These are phyloP conservation scores for Leccinum subgranulosum DNA, from an alignment of 768 basidiomycete genomes.

Conservation along the genomic window DNA sequence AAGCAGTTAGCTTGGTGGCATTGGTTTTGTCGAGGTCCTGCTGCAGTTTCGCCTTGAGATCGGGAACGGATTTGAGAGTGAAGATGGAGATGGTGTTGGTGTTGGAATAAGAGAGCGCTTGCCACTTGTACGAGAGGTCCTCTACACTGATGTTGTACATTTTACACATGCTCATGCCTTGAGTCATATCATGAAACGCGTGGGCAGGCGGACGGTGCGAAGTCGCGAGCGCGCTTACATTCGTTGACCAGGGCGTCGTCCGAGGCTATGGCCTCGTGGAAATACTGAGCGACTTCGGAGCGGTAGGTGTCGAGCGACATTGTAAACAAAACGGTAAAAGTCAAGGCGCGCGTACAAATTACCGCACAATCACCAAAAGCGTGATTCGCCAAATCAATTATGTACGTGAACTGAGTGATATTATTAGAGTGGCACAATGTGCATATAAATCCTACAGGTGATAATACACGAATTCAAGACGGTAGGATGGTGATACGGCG, in stretches of 20 bases:
- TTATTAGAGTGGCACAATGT: constrained; percentile 20
- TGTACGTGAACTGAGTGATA: constrained; percentile 4
- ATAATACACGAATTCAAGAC: constrained; percentile 28
- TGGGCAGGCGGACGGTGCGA: constrained; percentile 3
- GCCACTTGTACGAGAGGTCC: constrained; percentile 64
- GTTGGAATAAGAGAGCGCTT: constrained; percentile 43
- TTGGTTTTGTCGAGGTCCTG: constrained; percentile 32
- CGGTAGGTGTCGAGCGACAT: constrained; percentile 24
- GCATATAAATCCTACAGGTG: constrained; percentile 23
- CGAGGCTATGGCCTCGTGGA: constrained; percentile 27
- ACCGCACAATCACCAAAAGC: constrained; percentile 7
- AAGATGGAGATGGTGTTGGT: constrained; percentile 43
- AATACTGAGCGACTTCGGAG: constrained; percentile 22
- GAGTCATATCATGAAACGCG: constrained; percentile 10
- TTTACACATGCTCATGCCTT: constrained; percentile 64
- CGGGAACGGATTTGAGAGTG: constrained; percentile 45
- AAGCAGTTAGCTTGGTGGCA: constrained; percentile 34
- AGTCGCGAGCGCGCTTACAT: constrained; percentile 38
- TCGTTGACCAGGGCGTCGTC: constrained; percentile 49
- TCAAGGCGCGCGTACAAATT: too few relatives aligned
- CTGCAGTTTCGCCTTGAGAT: constrained; percentile 41
- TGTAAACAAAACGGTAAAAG: not conserved
- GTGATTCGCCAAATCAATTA: constrained; percentile 5
- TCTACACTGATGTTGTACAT: constrained; percentile 55
- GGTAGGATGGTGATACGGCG: constrained; percentile 21